A percentile compares a stretch with the other conserved stretches of the same genome.
phyloP scores from a whole-genome alignment of 495 filamentous ascomycete genomes.

The Aspergillus indologenus region DNA sequence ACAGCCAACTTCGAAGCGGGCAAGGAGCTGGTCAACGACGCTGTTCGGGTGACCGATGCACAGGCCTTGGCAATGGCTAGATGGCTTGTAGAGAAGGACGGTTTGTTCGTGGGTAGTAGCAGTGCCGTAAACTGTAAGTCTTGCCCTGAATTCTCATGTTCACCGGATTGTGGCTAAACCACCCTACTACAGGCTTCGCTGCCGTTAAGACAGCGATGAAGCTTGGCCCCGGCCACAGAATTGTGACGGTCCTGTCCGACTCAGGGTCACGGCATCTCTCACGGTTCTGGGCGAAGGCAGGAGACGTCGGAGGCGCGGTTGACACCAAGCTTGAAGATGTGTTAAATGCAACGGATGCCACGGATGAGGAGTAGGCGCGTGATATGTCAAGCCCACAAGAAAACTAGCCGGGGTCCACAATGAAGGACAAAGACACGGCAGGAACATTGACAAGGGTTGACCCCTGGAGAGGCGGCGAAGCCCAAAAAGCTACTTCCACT shows the following conservation, averaged over 20 bases:
- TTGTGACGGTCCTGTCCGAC: slow-evolving; percentile 93
- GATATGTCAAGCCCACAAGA: not conserved
- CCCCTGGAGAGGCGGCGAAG: not conserved
- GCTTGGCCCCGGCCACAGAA: slow-evolving; percentile 70
- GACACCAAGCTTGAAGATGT: slow-evolving; percentile 53
- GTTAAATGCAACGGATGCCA: slow-evolving; percentile 40
- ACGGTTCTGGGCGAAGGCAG: slow-evolving; percentile 87
- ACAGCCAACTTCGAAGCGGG: slow-evolving; percentile 91
- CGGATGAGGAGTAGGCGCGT: slow-evolving; percentile 31
- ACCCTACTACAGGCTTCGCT: slow-evolving; percentile 58
- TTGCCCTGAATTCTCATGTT: slow-evolving; percentile 2
- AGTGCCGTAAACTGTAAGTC: slow-evolving; percentile 87
- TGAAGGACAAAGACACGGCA: not conserved
- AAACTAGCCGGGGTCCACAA: not conserved
- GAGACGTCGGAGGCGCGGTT: slow-evolving; percentile 58
- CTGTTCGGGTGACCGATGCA: slow-evolving; percentile 84
- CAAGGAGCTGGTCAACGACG: slow-evolving; percentile 79
- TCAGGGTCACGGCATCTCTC: slow-evolving; percentile 86
- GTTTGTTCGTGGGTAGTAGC: slow-evolving; percentile 90
- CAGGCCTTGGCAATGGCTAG: slow-evolving; percentile 91
- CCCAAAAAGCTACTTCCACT: slow-evolving; percentile 1
- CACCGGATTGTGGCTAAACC: slow-evolving; percentile 13
- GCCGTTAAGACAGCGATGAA: slow-evolving; percentile 74
- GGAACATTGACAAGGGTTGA: not conserved
- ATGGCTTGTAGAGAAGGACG: slow-evolving; percentile 94